phyloP scores from a whole-genome alignment of 768 basidiomycete genomes.

The Solioccasus polychromus region DNA sequence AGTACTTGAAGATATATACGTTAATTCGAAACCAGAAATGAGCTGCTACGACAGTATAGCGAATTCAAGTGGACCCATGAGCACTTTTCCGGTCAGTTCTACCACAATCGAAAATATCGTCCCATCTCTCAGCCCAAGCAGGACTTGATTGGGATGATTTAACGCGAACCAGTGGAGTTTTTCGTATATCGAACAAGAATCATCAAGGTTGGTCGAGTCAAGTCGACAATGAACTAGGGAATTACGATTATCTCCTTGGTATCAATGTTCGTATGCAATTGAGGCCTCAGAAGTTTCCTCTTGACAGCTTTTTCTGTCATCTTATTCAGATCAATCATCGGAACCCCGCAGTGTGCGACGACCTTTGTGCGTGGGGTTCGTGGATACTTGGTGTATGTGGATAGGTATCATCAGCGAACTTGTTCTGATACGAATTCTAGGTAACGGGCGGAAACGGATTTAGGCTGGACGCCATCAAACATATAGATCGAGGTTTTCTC shows the following conservation, averaged over 20 bases:
- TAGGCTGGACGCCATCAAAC: constrained; percentile 89
- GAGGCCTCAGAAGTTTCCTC: not conserved
- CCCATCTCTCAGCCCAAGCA: constrained; percentile 19
- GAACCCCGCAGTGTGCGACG: constrained; percentile 75
- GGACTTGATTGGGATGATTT: constrained; percentile 85
- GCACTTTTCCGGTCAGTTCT: constrained; percentile 69
- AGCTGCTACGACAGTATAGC: constrained; percentile 55
- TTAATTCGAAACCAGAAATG: constrained; percentile 1
- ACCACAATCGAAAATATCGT: not conserved
- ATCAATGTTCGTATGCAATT: constrained; percentile 48
- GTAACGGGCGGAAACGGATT: constrained; percentile 72
- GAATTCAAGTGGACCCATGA: constrained; percentile 67
- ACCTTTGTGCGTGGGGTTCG: constrained; percentile 71
- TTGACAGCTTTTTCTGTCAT: constrained; percentile 10
- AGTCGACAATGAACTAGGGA: constrained; percentile 83
- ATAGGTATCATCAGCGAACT: not conserved
- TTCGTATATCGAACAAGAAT: constrained; percentile 61
- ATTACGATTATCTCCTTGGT: constrained; percentile 83
- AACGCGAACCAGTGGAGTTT: constrained; percentile 61
- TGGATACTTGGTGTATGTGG: constrained; percentile 67
- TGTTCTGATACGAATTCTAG: constrained; percentile 34
- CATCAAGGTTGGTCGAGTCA: constrained; percentile 78
- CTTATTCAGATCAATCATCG: constrained; percentile 77
- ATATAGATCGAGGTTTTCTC: constrained; percentile 73
- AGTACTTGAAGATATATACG: constrained; percentile 11